Percentiles rank a stretch among this genome's conserved stretches.
Conservation (phyloP, 139 green algal species). For the Chlamydomonas incerta region DNA sequence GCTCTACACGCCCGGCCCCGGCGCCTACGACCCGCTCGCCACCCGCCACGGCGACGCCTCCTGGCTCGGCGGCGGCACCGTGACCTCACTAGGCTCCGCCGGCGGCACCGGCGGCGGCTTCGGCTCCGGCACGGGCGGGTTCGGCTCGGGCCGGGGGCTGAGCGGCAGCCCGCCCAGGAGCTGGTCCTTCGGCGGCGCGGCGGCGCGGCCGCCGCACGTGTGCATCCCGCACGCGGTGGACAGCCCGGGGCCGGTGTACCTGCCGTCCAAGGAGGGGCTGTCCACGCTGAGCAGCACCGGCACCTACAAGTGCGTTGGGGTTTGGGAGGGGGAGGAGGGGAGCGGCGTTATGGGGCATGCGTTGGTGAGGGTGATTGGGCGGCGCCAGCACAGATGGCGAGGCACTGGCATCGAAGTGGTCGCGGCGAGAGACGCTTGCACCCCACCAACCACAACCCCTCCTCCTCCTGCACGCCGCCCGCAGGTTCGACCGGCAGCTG, state of each 20-base stretch:
- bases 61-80: background rate
- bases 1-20: slow-evolving; percentile 47
- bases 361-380: too few relatives aligned
- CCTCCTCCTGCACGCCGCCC: background rate
- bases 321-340: too few relatives aligned
- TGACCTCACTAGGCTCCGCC: background rate
- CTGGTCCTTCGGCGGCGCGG: slow-evolving; percentile 43
- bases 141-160: too few relatives aligned
- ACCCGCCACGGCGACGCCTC: slow-evolving; percentile 13
- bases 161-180: background rate
- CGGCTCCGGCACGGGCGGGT: too few relatives aligned
- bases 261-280: slow-evolving; percentile 28
- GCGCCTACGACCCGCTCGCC: slow-evolving; percentile 39
- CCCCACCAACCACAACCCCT: too few relatives aligned
- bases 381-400: too few relatives aligned
- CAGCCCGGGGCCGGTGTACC: slow-evolving; percentile 51
- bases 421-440: too few relatives aligned
- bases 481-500: slow-evolving; percentile 44
- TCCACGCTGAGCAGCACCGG: background rate
- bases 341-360: too few relatives aligned
- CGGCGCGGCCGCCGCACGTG: slow-evolving; percentile 44
- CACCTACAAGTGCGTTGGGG: background rate
- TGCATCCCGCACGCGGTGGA: slow-evolving; percentile 33
- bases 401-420: too few relatives aligned
- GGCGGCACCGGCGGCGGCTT: too few relatives aligned